These are phyloP conservation scores for Croton laevigatus DNA, from an alignment of 441 rosid species.

Conservation along the genomic window DNA sequence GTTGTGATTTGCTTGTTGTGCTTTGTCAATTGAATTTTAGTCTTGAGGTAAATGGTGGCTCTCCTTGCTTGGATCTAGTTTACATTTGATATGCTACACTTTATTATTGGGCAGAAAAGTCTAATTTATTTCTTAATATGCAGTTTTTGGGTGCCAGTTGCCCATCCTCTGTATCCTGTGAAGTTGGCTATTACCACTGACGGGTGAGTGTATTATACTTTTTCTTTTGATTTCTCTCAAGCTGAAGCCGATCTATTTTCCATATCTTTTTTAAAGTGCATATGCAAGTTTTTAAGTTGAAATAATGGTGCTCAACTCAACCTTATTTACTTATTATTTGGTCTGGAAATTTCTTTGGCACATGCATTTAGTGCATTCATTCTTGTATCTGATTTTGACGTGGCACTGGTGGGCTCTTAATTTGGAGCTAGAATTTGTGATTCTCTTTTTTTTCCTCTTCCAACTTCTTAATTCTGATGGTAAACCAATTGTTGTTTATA, in stretches of 20 bases:
- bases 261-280: not conserved
- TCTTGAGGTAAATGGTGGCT: not conserved
- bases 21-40: not conserved
- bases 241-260: not conserved
- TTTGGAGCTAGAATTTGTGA: not conserved
- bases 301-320: not conserved
- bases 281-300: not conserved
- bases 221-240: not conserved
- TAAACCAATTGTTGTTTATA: not conserved
- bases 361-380: not conserved
- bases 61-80: not conserved
- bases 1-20: not conserved
- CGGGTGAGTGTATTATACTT: slow-evolving; percentile 53
- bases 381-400: not conserved
- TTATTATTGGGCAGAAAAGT: not conserved
- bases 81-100: not conserved
- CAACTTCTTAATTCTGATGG: not conserved
- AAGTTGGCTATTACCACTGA: slow-evolving; percentile 65
- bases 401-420: not conserved
- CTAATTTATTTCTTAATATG: slow-evolving; percentile 23
- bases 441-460: not conserved
- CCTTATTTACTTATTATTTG: not conserved
- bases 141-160: slow-evolving; percentile 76
- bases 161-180: slow-evolving; percentile 67
- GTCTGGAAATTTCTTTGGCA: not conserved